A percentile compares a stretch with the other conserved stretches of the same genome.
These are phyloP conservation scores for Geotrichum carabidarum DNA, from an alignment of 1,139 yeast genomes.

Conservation along the genomic window DNA sequence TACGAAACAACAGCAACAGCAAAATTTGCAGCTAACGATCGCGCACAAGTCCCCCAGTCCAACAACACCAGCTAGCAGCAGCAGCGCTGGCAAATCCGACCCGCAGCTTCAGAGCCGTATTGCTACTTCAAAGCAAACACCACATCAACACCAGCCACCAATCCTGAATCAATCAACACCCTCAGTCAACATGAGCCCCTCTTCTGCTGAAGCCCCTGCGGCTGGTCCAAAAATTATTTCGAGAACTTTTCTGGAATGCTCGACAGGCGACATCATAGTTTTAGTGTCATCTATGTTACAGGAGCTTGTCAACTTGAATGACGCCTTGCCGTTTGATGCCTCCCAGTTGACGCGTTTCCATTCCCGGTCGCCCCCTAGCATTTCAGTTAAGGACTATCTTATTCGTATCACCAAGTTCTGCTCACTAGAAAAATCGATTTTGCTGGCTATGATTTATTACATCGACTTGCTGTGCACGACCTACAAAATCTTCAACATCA, in stretches of 20 bases:
- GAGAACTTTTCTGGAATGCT: conserved; percentile 56
- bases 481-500: conserved; percentile 74
- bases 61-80: neutral
- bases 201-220: neutral
- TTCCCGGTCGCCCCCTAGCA: conserved; percentile 85
- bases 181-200: neutral
- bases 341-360: conserved; percentile 76
- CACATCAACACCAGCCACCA: neutral
- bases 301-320: conserved; percentile 65
- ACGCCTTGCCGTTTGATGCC: conserved; percentile 44
- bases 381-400: conserved; percentile 73
- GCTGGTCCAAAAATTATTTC: conserved; percentile 43
- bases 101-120: too few relatives aligned
- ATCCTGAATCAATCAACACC: too few relatives aligned
- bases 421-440: conserved; percentile 73
- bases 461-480: conserved; percentile 78
- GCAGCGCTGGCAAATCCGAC: neutral
- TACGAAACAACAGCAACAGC: neutral
- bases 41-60: neutral
- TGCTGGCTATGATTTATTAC: conserved; percentile 77
- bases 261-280: conserved; percentile 61
- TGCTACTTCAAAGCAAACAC: neutral
- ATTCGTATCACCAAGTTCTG: conserved; percentile 77
- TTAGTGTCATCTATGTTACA: conserved; percentile 76
- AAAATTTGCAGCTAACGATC: neutral